Percentiles rank a stretch among this genome's conserved stretches.
Conservation (phyloP, 768 basidiomycete species). For the Pisolithus albus region DNA sequence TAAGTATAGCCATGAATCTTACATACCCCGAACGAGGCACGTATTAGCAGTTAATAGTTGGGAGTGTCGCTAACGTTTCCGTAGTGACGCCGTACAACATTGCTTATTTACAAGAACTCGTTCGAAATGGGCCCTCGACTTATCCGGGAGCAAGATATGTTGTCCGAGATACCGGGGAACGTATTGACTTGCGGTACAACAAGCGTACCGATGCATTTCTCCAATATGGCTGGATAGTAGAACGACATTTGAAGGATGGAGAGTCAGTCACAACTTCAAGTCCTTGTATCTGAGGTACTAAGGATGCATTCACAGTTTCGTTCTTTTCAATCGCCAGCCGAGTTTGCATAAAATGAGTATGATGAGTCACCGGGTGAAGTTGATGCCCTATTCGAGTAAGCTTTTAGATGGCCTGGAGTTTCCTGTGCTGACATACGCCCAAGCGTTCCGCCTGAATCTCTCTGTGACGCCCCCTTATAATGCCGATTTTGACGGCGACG, state of each 20-base stretch:
- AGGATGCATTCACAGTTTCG: slow-evolving; percentile 45
- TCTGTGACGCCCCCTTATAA: slow-evolving; percentile 99
- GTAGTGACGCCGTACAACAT: slow-evolving; percentile 97
- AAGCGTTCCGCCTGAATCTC: slow-evolving; percentile 95
- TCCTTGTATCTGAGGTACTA: not conserved
- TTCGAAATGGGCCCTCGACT: slow-evolving; percentile 87
- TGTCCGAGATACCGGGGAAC: slow-evolving; percentile 93
- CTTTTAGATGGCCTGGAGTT: slow-evolving; percentile 9
- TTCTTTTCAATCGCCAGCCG: slow-evolving; percentile 97
- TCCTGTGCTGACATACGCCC: slow-evolving; percentile 14
- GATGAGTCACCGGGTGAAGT: slow-evolving; percentile 97
- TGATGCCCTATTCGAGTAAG: slow-evolving; percentile 98
- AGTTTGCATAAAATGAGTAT: slow-evolving; percentile 99
- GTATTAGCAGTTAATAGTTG: slow-evolving; percentile 10
- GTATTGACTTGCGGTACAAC: slow-evolving; percentile 94
- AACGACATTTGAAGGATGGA: slow-evolving; percentile 95
- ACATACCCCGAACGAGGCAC: slow-evolving; percentile 94
- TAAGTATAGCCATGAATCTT: slow-evolving; percentile 93
- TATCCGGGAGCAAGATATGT: slow-evolving; percentile 98
- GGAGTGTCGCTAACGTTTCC: slow-evolving; percentile 7
- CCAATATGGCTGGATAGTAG: slow-evolving; percentile 98
- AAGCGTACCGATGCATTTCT: slow-evolving; percentile 92
- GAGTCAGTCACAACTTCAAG: slow-evolving; percentile 59
- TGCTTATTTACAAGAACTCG: slow-evolving; percentile 86
- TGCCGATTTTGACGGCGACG: slow-evolving; percentile 99